A percentile compares a stretch with the other conserved stretches of the same genome.
Evolutionary conservation across 192 early-diverging fungal genomes (phyloP).

Genomic region (Diversispora epigaea): DNA sequence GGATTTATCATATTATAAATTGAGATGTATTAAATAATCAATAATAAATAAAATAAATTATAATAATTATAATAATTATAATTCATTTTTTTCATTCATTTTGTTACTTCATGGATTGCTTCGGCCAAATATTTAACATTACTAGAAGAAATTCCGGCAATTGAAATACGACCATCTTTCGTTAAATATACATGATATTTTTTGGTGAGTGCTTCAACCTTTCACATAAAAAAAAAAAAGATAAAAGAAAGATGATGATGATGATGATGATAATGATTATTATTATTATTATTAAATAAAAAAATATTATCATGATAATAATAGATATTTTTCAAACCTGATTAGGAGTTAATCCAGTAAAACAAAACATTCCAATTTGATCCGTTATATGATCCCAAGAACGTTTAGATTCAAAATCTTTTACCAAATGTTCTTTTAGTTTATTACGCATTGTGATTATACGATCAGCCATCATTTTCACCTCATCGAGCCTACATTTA

Average conservation of each 20-base stretch:
- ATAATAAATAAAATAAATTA: too few species aligned
- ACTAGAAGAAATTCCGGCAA: slow-evolving; percentile 89
- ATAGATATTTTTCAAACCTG: slow-evolving; percentile 49
- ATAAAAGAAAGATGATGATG: neutral
- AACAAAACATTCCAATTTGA: slow-evolving; percentile 99
- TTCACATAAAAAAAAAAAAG: neutral
- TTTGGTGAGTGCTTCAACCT: slow-evolving; percentile 71
- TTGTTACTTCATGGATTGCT: slow-evolving; percentile 93
- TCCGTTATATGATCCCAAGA: slow-evolving; percentile 91
- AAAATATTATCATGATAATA: too few species aligned
- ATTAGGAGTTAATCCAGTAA: slow-evolving; percentile 83
- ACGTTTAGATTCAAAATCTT: slow-evolving; percentile 75
- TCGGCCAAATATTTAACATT: slow-evolving; percentile 97
- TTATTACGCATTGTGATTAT: slow-evolving; percentile 89
- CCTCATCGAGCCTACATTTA: slow-evolving; percentile 58
- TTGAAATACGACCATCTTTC: slow-evolving; percentile 92
- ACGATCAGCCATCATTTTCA: slow-evolving; percentile 95
- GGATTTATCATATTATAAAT: too few species aligned
- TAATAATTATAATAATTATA: too few species aligned
- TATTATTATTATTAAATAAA: neutral
- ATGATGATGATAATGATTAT: too few species aligned
- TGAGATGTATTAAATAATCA: too few species aligned
- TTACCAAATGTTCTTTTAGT: slow-evolving; percentile 75
- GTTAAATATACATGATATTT: slow-evolving; percentile 95
- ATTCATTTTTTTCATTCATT: slow-evolving; percentile 41